Percentiles rank a stretch among this genome's conserved stretches.
Evolutionary conservation across 2,329 filamentous ascomycete species (phyloP).

Genomic region (Trichophyton benhamiae): DNA sequence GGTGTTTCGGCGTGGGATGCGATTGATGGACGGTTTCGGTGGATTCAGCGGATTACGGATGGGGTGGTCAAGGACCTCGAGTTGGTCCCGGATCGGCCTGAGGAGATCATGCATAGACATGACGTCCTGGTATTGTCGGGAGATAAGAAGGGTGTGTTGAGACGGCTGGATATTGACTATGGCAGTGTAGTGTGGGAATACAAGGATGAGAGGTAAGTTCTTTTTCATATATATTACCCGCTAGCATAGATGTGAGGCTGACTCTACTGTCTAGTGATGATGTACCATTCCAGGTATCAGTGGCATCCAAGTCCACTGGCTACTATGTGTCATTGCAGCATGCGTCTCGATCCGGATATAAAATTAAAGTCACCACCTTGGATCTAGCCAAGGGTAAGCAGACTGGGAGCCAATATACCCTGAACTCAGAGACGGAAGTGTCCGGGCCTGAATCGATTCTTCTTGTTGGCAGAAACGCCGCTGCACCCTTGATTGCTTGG

Average conservation of each 20-base stretch:
- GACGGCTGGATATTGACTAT: slow-evolving; percentile 58
- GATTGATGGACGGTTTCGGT: slow-evolving; percentile 63
- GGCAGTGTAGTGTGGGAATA: slow-evolving; percentile 72
- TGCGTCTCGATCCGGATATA: slow-evolving; percentile 55
- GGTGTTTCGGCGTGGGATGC: slow-evolving; percentile 74
- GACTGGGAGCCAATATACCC: slow-evolving; percentile 56
- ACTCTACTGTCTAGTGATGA: slow-evolving; percentile 44
- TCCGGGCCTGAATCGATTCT: slow-evolving; percentile 28
- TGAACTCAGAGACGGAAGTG: slow-evolving; percentile 66
- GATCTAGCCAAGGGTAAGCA: slow-evolving; percentile 57
- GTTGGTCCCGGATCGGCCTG: slow-evolving; percentile 42
- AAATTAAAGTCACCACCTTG: slow-evolving; percentile 61
- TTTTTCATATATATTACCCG: background rate
- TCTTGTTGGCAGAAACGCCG: slow-evolving; percentile 30
- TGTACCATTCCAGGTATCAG: slow-evolving; percentile 61
- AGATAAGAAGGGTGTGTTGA: slow-evolving; percentile 45
- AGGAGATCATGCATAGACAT: slow-evolving; percentile 37
- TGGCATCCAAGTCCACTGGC: slow-evolving; percentile 49
- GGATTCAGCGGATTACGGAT: slow-evolving; percentile 52
- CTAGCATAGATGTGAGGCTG: background rate
- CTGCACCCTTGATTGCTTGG: slow-evolving; percentile 34
- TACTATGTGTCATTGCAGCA: slow-evolving; percentile 66
- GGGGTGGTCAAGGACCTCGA: slow-evolving; percentile 44
- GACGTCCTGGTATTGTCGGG: slow-evolving; percentile 60
- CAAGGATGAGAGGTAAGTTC: slow-evolving; percentile 44